phyloP scores from a whole-genome alignment of 148 eudicot genomes.

The Persicaria tinctoria region DNA sequence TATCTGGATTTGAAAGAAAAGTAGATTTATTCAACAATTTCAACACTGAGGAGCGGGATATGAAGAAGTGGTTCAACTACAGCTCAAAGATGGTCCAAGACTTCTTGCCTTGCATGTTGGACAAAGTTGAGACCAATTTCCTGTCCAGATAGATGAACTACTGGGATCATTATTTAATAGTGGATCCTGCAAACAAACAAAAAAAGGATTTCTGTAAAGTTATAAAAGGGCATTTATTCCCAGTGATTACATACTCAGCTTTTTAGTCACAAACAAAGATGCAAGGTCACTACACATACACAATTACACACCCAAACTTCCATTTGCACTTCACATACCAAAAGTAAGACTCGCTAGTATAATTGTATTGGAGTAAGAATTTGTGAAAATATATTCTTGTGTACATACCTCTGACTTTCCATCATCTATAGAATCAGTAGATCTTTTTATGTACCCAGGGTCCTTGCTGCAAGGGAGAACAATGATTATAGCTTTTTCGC shows the following conservation, averaged over 20 bases:
- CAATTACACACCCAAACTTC: not conserved
- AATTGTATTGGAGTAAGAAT: not conserved
- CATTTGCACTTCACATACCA: not conserved
- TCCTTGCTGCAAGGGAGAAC: slow-evolving; percentile 57
- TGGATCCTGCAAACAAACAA: slow-evolving; percentile 56
- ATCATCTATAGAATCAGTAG: slow-evolving; percentile 22
- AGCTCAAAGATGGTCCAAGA: not conserved
- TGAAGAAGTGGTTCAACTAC: not conserved
- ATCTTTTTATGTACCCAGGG: slow-evolving; percentile 73
- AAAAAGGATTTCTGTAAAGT: slow-evolving; percentile 3
- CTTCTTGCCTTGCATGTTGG: slow-evolving; percentile 59
- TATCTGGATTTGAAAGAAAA: slow-evolving; percentile 31
- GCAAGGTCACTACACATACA: not conserved
- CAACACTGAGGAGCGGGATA: not conserved
- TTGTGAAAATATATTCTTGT: not conserved
- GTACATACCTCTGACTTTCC: slow-evolving; percentile 48
- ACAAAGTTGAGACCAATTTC: slow-evolving; percentile 73
- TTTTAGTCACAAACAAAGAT: not conserved
- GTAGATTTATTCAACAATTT: not conserved
- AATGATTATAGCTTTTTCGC: slow-evolving; percentile 2
- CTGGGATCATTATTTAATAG: slow-evolving; percentile 55
- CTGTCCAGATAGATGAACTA: slow-evolving; percentile 42
- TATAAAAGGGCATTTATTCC: not conserved
- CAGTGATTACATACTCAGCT: not conserved
- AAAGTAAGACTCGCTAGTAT: not conserved